Percentiles rank a stretch among this genome's conserved stretches.
Conservation (phyloP, 495 filamentous ascomycete species). For the Penicillium alfredii region DNA sequence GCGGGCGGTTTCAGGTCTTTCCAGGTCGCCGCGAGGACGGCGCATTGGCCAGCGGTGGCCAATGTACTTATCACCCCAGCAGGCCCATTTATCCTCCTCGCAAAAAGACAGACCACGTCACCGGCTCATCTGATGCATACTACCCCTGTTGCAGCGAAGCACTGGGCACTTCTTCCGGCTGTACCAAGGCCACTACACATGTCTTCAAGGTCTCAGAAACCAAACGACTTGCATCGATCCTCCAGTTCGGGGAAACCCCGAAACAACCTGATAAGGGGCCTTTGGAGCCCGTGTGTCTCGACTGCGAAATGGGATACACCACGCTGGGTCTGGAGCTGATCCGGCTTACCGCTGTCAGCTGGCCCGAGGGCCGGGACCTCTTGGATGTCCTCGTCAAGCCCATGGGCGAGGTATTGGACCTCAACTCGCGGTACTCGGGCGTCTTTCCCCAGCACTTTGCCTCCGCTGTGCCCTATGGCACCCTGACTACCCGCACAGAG, state of each 20-base stretch:
- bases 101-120: conserved; percentile 42
- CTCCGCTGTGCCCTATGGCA: conserved; percentile 56
- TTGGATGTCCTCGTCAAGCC: conserved; percentile 84
- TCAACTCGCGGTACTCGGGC: conserved; percentile 87
- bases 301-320: conserved; percentile 98
- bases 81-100: conserved; percentile 49
- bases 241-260: conserved; percentile 78
- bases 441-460: conserved; percentile 68
- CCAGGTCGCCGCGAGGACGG: conserved; percentile 82
- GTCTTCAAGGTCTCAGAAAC: conserved; percentile 80
- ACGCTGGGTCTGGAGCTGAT: conserved; percentile 80
- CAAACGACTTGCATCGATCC: conserved; percentile 67
- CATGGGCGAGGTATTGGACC: conserved; percentile 75
- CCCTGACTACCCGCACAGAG: conserved; percentile 9
- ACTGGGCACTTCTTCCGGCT: conserved; percentile 65
- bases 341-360: conserved; percentile 78
- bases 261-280: conserved; percentile 39
- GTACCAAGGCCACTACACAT: conserved; percentile 60
- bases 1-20: conserved; percentile 82
- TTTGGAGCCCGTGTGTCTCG: conserved; percentile 62
- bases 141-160: conserved; percentile 74
- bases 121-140: conserved; percentile 44
- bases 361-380: conserved; percentile 68
- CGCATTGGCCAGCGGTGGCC: conserved; percentile 65
- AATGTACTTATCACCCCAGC: conserved; percentile 72